Percentiles rank a stretch among this genome's conserved stretches.
Evolutionary conservation across 1,284 basidiomycete species (phyloP).

Genomic region (Meripilus lineatus): DNA sequence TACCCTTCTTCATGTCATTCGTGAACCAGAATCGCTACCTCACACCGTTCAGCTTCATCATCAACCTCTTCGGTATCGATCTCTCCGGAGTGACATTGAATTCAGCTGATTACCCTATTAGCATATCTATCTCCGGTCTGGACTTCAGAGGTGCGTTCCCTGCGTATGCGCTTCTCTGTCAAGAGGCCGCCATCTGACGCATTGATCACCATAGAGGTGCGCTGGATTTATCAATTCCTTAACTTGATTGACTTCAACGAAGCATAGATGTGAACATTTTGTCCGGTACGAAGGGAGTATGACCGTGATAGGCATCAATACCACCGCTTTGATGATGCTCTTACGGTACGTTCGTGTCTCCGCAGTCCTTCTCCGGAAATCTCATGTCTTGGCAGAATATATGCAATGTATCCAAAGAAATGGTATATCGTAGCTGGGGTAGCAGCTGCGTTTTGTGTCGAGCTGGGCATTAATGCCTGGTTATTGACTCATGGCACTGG

Average conservation of each 20-base stretch:
- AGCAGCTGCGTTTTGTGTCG: conserved; percentile 31
- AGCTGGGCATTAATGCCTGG: conserved; percentile 43
- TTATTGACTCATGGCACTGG: conserved; percentile 30
- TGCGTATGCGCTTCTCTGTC: background rate
- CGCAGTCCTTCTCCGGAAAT: background rate
- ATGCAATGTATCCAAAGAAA: conserved; percentile 39
- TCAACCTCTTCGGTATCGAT: conserved; percentile 43
- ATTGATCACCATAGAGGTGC: background rate
- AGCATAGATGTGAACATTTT: conserved; percentile 39
- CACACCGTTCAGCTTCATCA: conserved; percentile 44
- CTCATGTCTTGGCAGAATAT: conserved; percentile 27
- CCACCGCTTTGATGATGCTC: conserved; percentile 52
- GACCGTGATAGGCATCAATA: conserved; percentile 43
- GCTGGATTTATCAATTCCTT: too few species aligned
- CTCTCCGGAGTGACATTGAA: too few species aligned
- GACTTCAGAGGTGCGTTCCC: conserved; percentile 32
- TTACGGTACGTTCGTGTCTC: conserved; percentile 32
- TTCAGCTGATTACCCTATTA: conserved; percentile 14
- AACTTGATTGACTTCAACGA: too few species aligned
- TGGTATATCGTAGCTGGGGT: conserved; percentile 33
- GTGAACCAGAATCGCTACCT: conserved; percentile 34
- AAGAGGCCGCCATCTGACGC: too few species aligned
- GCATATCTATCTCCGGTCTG: conserved; percentile 41
- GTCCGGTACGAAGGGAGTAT: conserved; percentile 48
- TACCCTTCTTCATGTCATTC: background rate